Evolutionary conservation across 805 yeast species (phyloP).

Genomic region (Metschnikowia anglica): DNA sequence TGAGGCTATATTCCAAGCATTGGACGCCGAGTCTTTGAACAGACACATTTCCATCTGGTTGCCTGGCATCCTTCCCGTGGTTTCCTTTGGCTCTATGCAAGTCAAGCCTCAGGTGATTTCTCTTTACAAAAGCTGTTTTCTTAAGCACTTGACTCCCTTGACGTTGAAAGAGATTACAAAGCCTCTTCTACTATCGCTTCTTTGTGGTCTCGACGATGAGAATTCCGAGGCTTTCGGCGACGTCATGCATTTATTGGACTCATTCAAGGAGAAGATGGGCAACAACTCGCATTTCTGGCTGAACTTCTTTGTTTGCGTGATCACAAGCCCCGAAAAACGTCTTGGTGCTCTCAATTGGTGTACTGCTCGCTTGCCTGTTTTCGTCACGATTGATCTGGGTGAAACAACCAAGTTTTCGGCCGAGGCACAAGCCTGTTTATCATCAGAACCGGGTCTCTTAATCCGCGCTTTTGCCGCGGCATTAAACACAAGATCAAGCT

Average conservation of each 20-base stretch:
- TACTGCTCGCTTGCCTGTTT: constrained; percentile 60
- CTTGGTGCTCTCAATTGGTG: constrained; percentile 84
- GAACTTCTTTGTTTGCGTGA: constrained; percentile 67
- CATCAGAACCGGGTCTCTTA: constrained; percentile 78
- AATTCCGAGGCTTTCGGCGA: constrained; percentile 76
- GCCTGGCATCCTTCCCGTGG: constrained; percentile 87
- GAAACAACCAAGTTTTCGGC: constrained; percentile 22
- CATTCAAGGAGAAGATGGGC: constrained; percentile 52
- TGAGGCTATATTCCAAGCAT: constrained; percentile 60
- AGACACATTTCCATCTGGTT: constrained; percentile 72
- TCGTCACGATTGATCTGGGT: constrained; percentile 38
- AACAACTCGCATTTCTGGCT: constrained; percentile 88
- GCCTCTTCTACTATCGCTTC: constrained; percentile 69
- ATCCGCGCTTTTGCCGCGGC: constrained; percentile 73
- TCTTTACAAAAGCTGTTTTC: constrained; percentile 54
- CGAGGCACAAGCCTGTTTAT: constrained; percentile 50
- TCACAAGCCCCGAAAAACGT: constrained; percentile 76
- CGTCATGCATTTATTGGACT: constrained; percentile 58
- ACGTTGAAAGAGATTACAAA: constrained; percentile 55
- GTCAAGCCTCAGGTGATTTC: constrained; percentile 77
- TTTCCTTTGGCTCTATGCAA: constrained; percentile 85
- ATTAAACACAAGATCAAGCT: constrained; percentile 41
- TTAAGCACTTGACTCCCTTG: constrained; percentile 34
- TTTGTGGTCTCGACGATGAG: constrained; percentile 93
- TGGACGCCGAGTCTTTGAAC: constrained; percentile 57